Evolutionary conservation across 2,329 filamentous ascomycete species (phyloP).

Genomic region (Pseudogymnoascus sp.): DNA sequence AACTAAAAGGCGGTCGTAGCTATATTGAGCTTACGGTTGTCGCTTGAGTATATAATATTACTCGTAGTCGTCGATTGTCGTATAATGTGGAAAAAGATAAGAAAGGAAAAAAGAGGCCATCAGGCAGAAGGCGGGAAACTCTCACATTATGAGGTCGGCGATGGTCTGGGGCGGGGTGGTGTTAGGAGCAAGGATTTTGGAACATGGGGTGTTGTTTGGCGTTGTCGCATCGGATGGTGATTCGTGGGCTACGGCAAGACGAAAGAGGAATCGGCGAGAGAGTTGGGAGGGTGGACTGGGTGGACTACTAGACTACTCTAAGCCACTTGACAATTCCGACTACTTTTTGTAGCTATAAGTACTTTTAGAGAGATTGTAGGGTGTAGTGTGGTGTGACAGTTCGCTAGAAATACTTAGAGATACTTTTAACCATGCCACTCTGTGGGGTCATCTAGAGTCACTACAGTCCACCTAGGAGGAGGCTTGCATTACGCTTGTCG

Average conservation of each 20-base stretch:
- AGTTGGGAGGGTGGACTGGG: background rate
- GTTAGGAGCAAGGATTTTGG: background rate
- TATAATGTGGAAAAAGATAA: conserved; percentile 1
- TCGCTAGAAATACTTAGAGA: background rate
- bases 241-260: background rate
- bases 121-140: conserved; percentile 1
- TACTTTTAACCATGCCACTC: background rate
- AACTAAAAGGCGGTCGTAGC: background rate
- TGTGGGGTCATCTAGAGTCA: background rate
- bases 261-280: conserved; percentile 2
- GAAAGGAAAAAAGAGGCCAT: background rate
- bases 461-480: background rate
- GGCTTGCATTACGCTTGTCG: background rate
- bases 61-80: background rate
- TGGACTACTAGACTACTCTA: background rate
- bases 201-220: background rate
- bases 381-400: background rate
- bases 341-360: background rate
- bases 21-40: background rate
- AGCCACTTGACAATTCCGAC: background rate
- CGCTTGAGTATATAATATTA: background rate
- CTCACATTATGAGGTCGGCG: background rate
- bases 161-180: background rate
- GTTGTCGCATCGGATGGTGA: background rate
- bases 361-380: background rate